These are phyloP conservation scores for Pneumocystis carinii DNA, from an alignment of 1,139 yeast species.

Conservation along the genomic window DNA sequence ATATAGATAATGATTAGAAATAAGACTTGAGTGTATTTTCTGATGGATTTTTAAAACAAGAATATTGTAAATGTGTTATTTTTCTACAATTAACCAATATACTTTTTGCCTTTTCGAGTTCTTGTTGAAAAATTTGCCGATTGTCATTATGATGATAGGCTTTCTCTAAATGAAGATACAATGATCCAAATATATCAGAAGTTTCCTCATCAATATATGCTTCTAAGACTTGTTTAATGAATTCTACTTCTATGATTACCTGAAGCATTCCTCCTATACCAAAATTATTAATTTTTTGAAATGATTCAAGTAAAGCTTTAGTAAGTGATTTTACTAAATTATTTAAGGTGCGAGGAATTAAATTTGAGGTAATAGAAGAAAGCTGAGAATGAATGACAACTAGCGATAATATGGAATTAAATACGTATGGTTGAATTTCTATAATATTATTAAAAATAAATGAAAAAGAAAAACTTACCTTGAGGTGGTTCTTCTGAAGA, in stretches of 20 bases:
- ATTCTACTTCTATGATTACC: conserved; percentile 28
- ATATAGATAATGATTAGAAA: background rate
- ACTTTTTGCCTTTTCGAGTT: background rate
- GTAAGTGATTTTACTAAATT: conserved; percentile 36
- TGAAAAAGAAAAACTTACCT: conserved; percentile 11
- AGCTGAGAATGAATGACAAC: conserved; percentile 42
- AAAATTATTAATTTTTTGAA: conserved; percentile 27
- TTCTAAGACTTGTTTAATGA: conserved; percentile 15
- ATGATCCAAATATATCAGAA: background rate
- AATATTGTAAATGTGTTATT: background rate
- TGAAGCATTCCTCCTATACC: conserved; percentile 28
- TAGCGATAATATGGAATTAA: conserved; percentile 37
- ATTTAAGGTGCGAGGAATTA: conserved; percentile 31
- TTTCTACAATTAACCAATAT: background rate
- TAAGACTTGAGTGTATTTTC: background rate
- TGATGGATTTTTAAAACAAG: background rate
- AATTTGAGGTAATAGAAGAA: conserved; percentile 32
- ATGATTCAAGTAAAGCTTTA: conserved; percentile 29
- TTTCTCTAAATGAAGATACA: background rate
- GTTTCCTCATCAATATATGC: background rate
- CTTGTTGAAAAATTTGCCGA: background rate
- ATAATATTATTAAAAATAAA: conserved; percentile 4
- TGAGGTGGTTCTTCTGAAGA: conserved; percentile 26
- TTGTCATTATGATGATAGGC: background rate
- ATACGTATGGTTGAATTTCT: conserved; percentile 34